These are phyloP conservation scores for Parastagonospora avenae DNA, from an alignment of 2,329 filamentous ascomycete species.

Conservation along the genomic window DNA sequence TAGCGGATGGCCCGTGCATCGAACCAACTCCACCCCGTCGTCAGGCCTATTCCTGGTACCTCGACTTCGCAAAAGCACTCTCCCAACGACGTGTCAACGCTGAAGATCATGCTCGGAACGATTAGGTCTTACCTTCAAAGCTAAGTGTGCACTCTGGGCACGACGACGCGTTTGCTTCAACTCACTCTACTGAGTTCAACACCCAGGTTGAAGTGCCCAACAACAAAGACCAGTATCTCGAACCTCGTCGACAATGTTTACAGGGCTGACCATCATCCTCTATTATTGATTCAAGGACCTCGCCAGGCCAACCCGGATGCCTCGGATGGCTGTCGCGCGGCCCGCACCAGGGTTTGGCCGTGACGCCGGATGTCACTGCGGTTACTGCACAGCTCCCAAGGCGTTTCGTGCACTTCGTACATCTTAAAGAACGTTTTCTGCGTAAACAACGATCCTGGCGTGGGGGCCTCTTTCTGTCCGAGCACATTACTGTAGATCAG, in stretches of 20 bases:
- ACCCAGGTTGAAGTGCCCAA: background rate
- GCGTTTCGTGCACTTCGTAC: background rate
- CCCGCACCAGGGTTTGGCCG: background rate
- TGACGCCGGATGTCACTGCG: background rate
- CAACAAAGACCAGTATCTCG: background rate
- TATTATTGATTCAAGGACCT: background rate
- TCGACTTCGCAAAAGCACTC: background rate
- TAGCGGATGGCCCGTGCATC: background rate
- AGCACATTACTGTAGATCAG: background rate
- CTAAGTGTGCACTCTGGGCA: background rate
- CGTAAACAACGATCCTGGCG: background rate
- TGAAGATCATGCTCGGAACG: background rate
- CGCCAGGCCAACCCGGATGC: background rate
- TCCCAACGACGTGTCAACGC: constrained; percentile 5
- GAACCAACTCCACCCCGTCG: background rate
- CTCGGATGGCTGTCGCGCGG: background rate
- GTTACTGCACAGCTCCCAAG: background rate
- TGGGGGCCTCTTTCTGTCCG: background rate
- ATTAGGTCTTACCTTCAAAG: background rate
- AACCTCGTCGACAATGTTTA: background rate
- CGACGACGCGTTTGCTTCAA: background rate
- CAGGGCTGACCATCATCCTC: background rate
- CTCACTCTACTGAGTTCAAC: background rate
- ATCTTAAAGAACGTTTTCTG: background rate
- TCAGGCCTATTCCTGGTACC: constrained; percentile 3